Evolutionary conservation across 1,139 yeast genomes (phyloP).

Genomic region (Scheffersomyces stambukii): DNA sequence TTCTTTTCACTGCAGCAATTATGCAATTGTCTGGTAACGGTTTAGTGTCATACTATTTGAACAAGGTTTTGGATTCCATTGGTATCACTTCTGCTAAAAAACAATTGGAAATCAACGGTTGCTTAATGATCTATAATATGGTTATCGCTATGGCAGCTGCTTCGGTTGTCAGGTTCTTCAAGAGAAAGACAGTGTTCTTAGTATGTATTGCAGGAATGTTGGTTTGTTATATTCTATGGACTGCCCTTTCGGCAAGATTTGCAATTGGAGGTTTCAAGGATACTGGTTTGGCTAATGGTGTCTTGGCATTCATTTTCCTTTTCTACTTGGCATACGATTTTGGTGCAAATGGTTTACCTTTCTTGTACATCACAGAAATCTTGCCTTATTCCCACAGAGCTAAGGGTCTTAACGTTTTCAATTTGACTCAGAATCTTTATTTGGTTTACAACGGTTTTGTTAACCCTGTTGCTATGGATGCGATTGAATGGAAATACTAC

Average conservation of each 20-base stretch:
- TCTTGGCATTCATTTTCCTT: constrained; percentile 44
- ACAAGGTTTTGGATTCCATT: constrained; percentile 43
- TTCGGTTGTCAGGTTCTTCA: constrained; percentile 24
- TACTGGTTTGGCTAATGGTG: constrained; percentile 35
- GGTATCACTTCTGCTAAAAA: constrained; percentile 42
- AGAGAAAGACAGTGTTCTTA: constrained; percentile 45
- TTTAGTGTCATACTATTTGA: constrained; percentile 48
- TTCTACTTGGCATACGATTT: constrained; percentile 35
- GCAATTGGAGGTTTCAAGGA: constrained; percentile 31
- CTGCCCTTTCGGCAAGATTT: constrained; percentile 33
- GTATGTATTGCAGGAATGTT: constrained; percentile 34
- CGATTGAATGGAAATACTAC: constrained; percentile 57
- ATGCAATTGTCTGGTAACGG: constrained; percentile 53
- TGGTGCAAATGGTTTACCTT: constrained; percentile 40
- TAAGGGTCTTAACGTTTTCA: constrained; percentile 36
- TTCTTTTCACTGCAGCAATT: constrained; percentile 28
- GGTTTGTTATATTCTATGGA: constrained; percentile 35
- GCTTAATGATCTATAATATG: constrained; percentile 40
- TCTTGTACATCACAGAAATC: constrained; percentile 37
- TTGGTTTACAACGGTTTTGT: constrained; percentile 38
- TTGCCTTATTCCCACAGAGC: constrained; percentile 44
- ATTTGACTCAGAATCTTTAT: constrained; percentile 22
- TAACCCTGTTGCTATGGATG: constrained; percentile 58
- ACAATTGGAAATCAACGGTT: constrained; percentile 46
- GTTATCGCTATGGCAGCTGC: constrained; percentile 30